Evolutionary conservation across 805 yeast genomes (phyloP).

Genomic region (Cyberlindnera nakhonratchasimensis): DNA sequence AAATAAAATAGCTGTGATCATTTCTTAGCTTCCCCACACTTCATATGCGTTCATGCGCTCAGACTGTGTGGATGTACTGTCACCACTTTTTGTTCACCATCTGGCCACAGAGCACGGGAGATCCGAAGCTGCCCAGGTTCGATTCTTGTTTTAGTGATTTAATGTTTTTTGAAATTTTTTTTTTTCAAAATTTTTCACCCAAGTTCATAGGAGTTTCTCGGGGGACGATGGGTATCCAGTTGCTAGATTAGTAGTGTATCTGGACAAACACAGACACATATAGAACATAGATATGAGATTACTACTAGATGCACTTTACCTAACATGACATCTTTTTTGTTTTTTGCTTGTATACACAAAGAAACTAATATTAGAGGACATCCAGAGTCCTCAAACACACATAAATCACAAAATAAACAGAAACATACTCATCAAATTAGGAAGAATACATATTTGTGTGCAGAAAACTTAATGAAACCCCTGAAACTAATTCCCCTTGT

Average conservation of each 20-base stretch:
- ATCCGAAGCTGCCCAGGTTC: constrained; percentile 6
- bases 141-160: constrained; percentile 1
- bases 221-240: no score
- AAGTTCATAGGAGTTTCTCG: no score
- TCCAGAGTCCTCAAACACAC: not conserved
- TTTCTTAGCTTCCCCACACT: constrained; percentile 6
- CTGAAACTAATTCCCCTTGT: constrained; percentile 13
- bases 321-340: constrained; percentile 17
- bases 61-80: no score
- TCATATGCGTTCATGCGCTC: not conserved
- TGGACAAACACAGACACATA: no score
- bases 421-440: constrained; percentile 11
- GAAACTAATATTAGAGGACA: constrained; percentile 2
- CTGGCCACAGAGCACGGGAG: constrained; percentile 4
- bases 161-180: not conserved
- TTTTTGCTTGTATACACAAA: constrained; percentile 16
- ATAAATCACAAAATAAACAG: not conserved
- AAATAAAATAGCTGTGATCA: no score
- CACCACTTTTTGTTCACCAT: not conserved
- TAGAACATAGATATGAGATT: no score
- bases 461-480: constrained; percentile 18
- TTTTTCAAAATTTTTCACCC: constrained; percentile 4
- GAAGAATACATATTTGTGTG: constrained; percentile 22
- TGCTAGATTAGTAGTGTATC: no score
- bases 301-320: no score